These are phyloP conservation scores for Mentha longifolia DNA, from an alignment of 257 asterid species.

Conservation along the genomic window DNA sequence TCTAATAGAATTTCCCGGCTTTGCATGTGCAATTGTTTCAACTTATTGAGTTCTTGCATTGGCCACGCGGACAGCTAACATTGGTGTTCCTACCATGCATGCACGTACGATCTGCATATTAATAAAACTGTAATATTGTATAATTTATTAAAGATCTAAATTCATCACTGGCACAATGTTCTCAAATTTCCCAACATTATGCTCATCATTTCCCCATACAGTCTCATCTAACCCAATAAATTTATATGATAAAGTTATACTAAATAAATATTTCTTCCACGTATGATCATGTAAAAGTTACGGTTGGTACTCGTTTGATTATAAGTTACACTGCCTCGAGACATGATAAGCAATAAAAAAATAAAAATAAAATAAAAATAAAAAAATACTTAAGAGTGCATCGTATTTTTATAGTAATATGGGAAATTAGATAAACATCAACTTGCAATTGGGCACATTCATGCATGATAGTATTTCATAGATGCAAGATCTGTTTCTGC, in stretches of 20 bases:
- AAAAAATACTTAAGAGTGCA: no score
- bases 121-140: no score
- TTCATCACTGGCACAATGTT: not conserved
- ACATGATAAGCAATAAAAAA: no score
- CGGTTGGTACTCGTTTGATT: not conserved
- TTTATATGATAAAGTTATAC: not conserved
- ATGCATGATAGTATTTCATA: not conserved
- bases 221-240: not conserved
- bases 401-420: no score
- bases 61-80: not conserved
- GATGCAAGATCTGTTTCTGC: not conserved
- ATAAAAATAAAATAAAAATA: no score
- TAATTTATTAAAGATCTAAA: no score
- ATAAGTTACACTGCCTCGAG: not conserved
- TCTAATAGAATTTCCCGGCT: no score
- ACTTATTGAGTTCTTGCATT: not conserved
- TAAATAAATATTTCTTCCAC: not conserved
- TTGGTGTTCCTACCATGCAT: not conserved
- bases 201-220: not conserved
- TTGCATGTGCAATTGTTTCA: not conserved
- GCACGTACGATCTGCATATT: not conserved
- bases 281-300: not conserved
- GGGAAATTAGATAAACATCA: not conserved
- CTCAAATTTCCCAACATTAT: not conserved
- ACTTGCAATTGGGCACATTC: not conserved